These are phyloP conservation scores for Colletotrichum karsti DNA, from an alignment of 2,329 filamentous ascomycete species.

Conservation along the genomic window DNA sequence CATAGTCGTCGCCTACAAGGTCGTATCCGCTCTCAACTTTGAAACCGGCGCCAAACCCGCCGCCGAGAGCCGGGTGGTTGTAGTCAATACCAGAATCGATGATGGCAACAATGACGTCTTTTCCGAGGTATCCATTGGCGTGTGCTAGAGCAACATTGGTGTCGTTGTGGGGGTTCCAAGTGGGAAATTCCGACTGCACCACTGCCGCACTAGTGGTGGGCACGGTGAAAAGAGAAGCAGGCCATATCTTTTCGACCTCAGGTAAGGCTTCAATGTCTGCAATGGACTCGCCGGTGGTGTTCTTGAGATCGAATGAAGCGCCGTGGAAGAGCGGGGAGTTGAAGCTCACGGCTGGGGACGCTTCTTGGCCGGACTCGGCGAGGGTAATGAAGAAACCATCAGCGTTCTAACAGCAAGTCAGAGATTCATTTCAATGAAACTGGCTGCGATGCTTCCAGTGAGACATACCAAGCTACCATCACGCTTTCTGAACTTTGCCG, in stretches of 20 bases:
- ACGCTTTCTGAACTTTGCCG: constrained; percentile 1
- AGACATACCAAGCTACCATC: neutral
- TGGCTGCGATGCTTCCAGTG: neutral
- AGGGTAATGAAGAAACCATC: constrained; percentile 6
- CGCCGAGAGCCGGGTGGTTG: constrained; percentile 58
- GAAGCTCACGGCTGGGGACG: constrained; percentile 8
- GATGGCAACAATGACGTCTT: neutral
- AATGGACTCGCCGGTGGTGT: neutral
- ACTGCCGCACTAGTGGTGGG: neutral
- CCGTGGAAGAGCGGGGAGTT: constrained; percentile 21
- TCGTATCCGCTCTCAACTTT: constrained; percentile 51
- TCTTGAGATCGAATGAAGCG: constrained; percentile 13
- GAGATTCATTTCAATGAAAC: no score
- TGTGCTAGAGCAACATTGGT: neutral
- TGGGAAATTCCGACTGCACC: neutral
- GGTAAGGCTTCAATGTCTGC: neutral
- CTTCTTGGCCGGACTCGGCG: neutral
- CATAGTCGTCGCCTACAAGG: neutral
- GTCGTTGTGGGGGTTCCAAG: constrained; percentile 10
- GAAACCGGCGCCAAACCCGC: constrained; percentile 58
- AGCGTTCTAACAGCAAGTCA: neutral
- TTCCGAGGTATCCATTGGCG: neutral
- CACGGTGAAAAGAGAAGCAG: neutral
- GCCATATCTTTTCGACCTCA: neutral
- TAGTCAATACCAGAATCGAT: constrained; percentile 56